Base-by-base conservation (phyloP, 2,329 filamentous ascomycete genomes). In the Aspergillus quadrilineatus region DNA sequence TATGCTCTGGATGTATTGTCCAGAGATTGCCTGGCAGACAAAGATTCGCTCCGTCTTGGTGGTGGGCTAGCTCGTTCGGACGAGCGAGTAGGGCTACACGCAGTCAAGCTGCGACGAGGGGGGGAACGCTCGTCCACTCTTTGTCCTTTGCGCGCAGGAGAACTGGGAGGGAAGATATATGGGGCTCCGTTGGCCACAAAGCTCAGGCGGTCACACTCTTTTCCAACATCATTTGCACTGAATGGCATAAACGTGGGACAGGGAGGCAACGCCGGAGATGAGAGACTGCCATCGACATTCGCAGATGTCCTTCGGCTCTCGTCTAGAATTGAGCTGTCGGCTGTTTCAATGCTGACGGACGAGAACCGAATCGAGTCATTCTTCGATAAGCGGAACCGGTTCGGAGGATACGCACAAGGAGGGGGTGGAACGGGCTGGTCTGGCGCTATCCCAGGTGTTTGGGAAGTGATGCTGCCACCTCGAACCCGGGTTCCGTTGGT, bases 381-480 rank as follows among this genome's bases (percentile, higher is more conserved):
- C 54, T 66, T 67, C 28, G 69, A 63, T 12, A 73, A 65, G 32
- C 65, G 68, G 53, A 72, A 69, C 36, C 70, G 62, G 42, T 69
- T 69, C n/a, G 65, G 63, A 15, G 63, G 64, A 54, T 64, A 68
- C 8, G 68, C 66, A 43, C 65, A 60, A 4, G 69, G 65, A 1
- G 73, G 74, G 5, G 73, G 69, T 22, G 73, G 75, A 34, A 75
- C 61, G 3, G 74, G 69, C 36, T 70, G 68, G 14, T 73, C 69
- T 12, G 75, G 74, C 30, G 65, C 66, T 6, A 60, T 56, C 32
- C 74, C 73, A 26, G 71, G 59, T 2, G 64, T 66, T 61, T 73
- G 72, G 32, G 68, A 63, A 12, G 68, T 65, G 41, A 74, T 72
- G 55, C 72, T 74, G 47, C 62, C 63, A 29, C 65, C 67, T 57